phyloP scores from a whole-genome alignment of 306 rosid genomes.

The Rosa persica region DNA sequence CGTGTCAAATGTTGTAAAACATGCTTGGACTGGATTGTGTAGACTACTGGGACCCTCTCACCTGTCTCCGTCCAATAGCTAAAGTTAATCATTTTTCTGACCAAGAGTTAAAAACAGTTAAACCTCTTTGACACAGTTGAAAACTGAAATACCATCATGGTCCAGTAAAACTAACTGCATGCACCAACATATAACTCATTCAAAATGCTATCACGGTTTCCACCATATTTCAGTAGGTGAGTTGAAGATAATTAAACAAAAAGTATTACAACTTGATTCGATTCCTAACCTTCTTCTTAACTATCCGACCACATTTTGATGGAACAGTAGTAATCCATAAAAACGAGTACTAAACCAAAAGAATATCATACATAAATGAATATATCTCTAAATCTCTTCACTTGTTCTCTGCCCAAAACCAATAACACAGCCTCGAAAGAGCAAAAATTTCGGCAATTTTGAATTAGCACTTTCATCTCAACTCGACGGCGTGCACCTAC shows the following conservation, averaged over 20 bases:
- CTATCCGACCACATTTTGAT: constrained; percentile 31
- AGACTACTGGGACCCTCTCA: background rate
- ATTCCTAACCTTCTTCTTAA: constrained; percentile 14
- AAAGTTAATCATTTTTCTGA: too few species aligned
- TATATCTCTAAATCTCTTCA: constrained; percentile 40
- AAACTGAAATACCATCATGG: background rate
- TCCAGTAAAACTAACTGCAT: background rate
- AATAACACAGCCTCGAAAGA: constrained; percentile 51
- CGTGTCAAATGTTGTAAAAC: background rate
- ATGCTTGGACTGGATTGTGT: background rate
- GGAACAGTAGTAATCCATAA: constrained; percentile 49
- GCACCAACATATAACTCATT: background rate
- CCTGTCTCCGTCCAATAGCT: background rate
- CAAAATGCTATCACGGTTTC: background rate
- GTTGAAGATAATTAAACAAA: background rate
- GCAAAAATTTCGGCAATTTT: constrained; percentile 36
- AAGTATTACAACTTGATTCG: constrained; percentile 13
- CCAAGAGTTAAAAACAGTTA: too few species aligned
- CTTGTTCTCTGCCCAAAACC: constrained; percentile 47
- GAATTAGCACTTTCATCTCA: constrained; percentile 33
- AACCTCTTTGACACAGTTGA: background rate
- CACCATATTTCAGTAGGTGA: background rate
- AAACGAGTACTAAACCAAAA: constrained; percentile 36
- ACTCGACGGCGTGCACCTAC: constrained; percentile 31
- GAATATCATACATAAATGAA: constrained; percentile 61